Base-by-base conservation (phyloP, 176 grass and related monocot species). In the Aegilops bicornis region DNA sequence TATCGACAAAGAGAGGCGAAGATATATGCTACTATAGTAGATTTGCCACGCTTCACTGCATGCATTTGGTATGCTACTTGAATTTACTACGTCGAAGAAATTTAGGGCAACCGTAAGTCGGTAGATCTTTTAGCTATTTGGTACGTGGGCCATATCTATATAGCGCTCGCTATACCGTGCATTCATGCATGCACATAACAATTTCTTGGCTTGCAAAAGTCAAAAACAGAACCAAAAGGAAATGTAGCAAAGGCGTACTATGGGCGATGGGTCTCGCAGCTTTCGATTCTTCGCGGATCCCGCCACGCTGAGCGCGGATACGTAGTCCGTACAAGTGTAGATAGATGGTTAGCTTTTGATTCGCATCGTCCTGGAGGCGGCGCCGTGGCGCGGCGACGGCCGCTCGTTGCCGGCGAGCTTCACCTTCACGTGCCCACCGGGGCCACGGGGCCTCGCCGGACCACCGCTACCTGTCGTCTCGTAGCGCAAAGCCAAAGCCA, bases 361-460 rank as follows among this genome's bases (percentile, higher is more conserved):
- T 78, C 75, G 50, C 50, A 13, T 14, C 30, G 29, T 59, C 19
- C 50, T 14, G 16, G 52, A 22, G 9, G 76, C 54, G 56, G 32
- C 15, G 77, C 7, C 69, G 77, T 81, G 87, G 77, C 77, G 45
- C 60, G 20, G 62, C 24, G 69, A 27, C 5, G 62, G 78, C 83
- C 70, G 62, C 69, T 30, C 62, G 70, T 69, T 81, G 32, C 65
- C 77, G 32, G 76, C 20, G 61, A 64, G 22, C 80, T 80, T 77
- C 88, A 85, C 78, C 74, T 80, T 77, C 88, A 85, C 78, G 78
- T 86, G 78, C 70, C 45, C 47, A 17, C 40, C 23, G 66, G 80
- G 61, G 4, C 62, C 52, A 45, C 25, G 33, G 11, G 77, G 20
- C 86, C 65, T 23, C 37, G 77, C 54, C 39, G 86, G 86, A 77